Evolutionary conservation across 805 yeast genomes (phyloP).

Genomic region (Metschnikowia reukaufii): DNA sequence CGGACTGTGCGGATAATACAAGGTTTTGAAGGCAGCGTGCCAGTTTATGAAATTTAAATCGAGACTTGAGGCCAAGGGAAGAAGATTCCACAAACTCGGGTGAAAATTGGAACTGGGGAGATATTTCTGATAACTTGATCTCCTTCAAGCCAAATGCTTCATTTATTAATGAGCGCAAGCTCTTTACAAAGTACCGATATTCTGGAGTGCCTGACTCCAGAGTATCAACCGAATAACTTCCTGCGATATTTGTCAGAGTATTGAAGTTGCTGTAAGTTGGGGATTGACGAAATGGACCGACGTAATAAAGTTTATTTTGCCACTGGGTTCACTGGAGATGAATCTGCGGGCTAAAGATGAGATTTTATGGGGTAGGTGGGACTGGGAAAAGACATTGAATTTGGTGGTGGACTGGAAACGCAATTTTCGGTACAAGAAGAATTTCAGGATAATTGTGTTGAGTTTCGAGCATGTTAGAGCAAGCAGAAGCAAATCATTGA

Average conservation of each 20-base stretch:
- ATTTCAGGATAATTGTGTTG: slow-evolving; percentile 34
- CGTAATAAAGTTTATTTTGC: slow-evolving; percentile 33
- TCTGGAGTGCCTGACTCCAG: slow-evolving; percentile 17
- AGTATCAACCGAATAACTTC: slow-evolving; percentile 34
- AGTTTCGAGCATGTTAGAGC: slow-evolving; percentile 39
- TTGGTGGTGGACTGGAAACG: slow-evolving; percentile 24
- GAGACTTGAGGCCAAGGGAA: slow-evolving; percentile 12
- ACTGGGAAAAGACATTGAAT: slow-evolving; percentile 38
- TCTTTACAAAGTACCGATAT: slow-evolving; percentile 27
- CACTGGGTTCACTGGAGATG: slow-evolving; percentile 27
- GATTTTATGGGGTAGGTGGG: slow-evolving; percentile 28
- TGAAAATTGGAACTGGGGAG: slow-evolving; percentile 49
- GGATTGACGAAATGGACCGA: slow-evolving; percentile 34
- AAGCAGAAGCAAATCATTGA: slow-evolving; percentile 16
- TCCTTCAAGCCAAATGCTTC: slow-evolving; percentile 47
- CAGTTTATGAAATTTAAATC: slow-evolving; percentile 20
- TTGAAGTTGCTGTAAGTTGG: slow-evolving; percentile 27
- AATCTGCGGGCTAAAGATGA: slow-evolving; percentile 24
- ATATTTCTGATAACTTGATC: slow-evolving; percentile 44
- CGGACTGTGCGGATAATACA: slow-evolving; percentile 43
- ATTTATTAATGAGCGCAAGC: slow-evolving; percentile 36
- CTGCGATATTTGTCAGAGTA: slow-evolving; percentile 34
- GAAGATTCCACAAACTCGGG: slow-evolving; percentile 16
- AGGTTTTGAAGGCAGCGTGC: slow-evolving; percentile 32
- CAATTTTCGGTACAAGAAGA: slow-evolving; percentile 37